phyloP scores from a whole-genome alignment of 2,329 filamentous ascomycete species.

The Shiraia sp. region DNA sequence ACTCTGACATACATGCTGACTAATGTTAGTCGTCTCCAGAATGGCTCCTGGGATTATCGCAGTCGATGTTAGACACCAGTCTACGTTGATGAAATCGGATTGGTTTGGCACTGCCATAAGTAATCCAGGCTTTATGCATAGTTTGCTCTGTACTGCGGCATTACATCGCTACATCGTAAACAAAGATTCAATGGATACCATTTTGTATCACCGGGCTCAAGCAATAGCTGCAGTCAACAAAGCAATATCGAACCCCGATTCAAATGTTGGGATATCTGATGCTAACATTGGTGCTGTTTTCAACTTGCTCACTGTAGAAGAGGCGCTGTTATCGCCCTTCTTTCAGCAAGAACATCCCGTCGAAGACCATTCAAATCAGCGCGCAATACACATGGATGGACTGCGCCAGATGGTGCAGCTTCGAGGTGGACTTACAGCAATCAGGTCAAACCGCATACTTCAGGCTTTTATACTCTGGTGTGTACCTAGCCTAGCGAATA shows the following conservation, averaged over 20 bases:
- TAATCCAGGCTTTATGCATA: conserved; percentile 45
- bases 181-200: conserved; percentile 33
- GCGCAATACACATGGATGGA: conserved; percentile 38
- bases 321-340: conserved; percentile 30
- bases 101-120: conserved; percentile 43
- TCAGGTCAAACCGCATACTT: conserved; percentile 43
- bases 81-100: conserved; percentile 39
- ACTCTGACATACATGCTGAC: conserved; percentile 31
- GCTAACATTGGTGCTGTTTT: conserved; percentile 46
- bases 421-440: conserved; percentile 38
- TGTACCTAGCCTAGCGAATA: conserved; percentile 19
- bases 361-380: conserved; percentile 37
- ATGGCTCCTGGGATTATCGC: conserved; percentile 44
- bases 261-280: conserved; percentile 34
- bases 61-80: conserved; percentile 41
- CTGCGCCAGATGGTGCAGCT: conserved; percentile 41
- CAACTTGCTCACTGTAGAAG: conserved; percentile 43
- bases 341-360: conserved; percentile 21
- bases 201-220: conserved; percentile 39
- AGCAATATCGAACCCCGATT: conserved; percentile 33
- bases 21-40: conserved; percentile 32
- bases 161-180: conserved; percentile 40
- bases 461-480: conserved; percentile 48
- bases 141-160: conserved; percentile 41
- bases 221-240: conserved; percentile 41